A percentile compares a stretch with the other conserved stretches of the same genome.
Evolutionary conservation across 768 basidiomycete species (phyloP).

Genomic region (Tephrocybe sp.): DNA sequence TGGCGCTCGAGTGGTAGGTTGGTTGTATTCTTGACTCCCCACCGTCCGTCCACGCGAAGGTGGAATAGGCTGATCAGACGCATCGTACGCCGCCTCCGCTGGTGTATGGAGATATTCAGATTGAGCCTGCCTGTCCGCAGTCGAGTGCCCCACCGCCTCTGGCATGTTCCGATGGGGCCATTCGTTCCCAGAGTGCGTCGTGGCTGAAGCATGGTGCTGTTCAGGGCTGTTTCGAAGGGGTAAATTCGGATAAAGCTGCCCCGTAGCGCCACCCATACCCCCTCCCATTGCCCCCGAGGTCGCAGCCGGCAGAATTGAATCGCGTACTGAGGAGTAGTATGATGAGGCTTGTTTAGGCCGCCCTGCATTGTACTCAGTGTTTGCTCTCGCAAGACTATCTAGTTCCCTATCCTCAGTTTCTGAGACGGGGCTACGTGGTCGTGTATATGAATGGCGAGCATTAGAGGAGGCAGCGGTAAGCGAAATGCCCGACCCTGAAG

Average conservation of each 20-base stretch:
- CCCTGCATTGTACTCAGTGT: slow-evolving; percentile 42
- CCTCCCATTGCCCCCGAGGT: neutral
- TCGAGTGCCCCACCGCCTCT: too few species aligned
- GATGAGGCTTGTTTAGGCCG: slow-evolving; percentile 21
- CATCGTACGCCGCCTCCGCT: too few species aligned
- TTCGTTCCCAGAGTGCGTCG: slow-evolving; percentile 1
- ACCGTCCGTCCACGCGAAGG: slow-evolving; percentile 7
- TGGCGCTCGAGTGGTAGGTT: slow-evolving; percentile 2
- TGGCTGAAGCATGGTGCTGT: slow-evolving; percentile 13
- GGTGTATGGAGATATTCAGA: too few species aligned
- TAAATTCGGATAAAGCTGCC: slow-evolving; percentile 16
- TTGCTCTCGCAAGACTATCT: slow-evolving; percentile 37
- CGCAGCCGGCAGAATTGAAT: slow-evolving; percentile 1
- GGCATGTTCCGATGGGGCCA: slow-evolving; percentile 7
- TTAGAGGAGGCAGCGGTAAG: too few species aligned
- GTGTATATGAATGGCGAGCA: slow-evolving; percentile 5
- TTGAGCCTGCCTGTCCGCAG: too few species aligned
- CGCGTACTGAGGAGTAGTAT: slow-evolving; percentile 24
- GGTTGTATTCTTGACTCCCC: neutral
- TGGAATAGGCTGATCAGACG: slow-evolving; percentile 11
- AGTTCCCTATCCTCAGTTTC: slow-evolving; percentile 42
- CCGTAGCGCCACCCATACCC: neutral
- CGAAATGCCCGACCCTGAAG: slow-evolving; percentile 14
- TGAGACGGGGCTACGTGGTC: slow-evolving; percentile 27
- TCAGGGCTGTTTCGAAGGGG: slow-evolving; percentile 21